Conservation (phyloP, 208 protist genomes). For the Spongospora subterranea region DNA sequence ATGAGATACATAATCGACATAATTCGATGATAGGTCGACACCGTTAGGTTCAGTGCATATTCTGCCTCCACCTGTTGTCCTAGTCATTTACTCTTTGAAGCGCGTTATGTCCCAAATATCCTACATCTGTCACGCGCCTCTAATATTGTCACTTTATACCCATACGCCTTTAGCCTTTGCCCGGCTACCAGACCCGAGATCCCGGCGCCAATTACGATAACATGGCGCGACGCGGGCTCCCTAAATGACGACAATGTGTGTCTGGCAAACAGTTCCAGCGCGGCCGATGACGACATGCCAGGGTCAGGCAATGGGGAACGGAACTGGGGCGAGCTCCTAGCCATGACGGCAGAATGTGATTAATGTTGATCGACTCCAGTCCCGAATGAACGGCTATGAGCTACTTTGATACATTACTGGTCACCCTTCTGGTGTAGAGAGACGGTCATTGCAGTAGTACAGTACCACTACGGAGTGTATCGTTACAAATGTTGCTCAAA, state of each 20-base stretch:
- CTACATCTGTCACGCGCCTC: not conserved
- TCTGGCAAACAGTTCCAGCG: not conserved
- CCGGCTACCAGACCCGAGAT: not conserved
- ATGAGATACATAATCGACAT: not conserved
- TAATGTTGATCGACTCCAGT: too few species aligned
- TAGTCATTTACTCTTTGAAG: not conserved
- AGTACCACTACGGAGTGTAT: too few species aligned
- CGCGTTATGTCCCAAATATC: not conserved
- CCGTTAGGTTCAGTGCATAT: not conserved
- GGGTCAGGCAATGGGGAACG: too few species aligned
- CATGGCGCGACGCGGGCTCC: not conserved
- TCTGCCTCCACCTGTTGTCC: not conserved
- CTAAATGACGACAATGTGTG: not conserved
- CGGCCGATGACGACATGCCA: too few species aligned
- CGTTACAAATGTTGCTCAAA: too few species aligned
- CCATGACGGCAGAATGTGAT: too few species aligned
- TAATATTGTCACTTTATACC: not conserved
- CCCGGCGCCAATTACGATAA: slow-evolving; percentile 44
- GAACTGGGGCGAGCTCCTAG: too few species aligned
- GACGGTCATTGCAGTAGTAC: too few species aligned
- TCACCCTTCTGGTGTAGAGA: too few species aligned
- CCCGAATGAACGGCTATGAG: too few species aligned
- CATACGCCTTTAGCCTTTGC: not conserved
- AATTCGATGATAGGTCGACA: not conserved
- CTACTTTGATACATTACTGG: too few species aligned